Evolutionary conservation across 2,329 filamentous ascomycete species (phyloP).

Genomic region (Penicillium sp.): DNA sequence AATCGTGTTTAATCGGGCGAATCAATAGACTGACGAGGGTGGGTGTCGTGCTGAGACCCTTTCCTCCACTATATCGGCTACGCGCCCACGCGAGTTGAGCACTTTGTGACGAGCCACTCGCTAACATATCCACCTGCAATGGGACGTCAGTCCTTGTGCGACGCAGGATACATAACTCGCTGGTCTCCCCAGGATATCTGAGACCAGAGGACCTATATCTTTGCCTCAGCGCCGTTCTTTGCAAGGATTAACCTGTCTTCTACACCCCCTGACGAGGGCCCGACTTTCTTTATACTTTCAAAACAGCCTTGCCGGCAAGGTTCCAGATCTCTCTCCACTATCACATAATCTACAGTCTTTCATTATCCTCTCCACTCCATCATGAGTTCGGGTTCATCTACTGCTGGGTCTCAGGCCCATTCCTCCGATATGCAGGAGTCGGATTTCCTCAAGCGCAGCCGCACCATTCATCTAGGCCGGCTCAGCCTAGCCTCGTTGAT

Average conservation of each 20-base stretch:
- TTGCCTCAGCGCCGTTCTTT: constrained; percentile 12
- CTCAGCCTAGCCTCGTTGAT: constrained; percentile 35
- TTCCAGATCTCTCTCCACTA: constrained; percentile 2
- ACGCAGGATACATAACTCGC: not conserved
- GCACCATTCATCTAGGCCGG: constrained; percentile 33
- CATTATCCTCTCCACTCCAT: constrained; percentile 2
- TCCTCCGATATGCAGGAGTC: constrained; percentile 37
- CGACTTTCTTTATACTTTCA: constrained; percentile 6
- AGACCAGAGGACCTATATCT: not conserved
- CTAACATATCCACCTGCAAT: not conserved
- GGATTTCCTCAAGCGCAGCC: constrained; percentile 33
- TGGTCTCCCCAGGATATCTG: not conserved
- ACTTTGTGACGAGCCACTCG: constrained; percentile 18
- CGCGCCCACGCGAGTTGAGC: constrained; percentile 7
- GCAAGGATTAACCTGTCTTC: constrained; percentile 8
- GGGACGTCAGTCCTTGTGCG: not conserved
- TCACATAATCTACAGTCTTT: constrained; percentile 2
- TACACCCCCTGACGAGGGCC: constrained; percentile 6
- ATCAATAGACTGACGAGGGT: constrained; percentile 2
- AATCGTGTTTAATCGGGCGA: not conserved
- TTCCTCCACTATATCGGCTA: not conserved
- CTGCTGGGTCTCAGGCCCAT: constrained; percentile 30
- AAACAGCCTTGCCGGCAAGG: constrained; percentile 20
- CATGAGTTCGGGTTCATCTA: constrained; percentile 30
- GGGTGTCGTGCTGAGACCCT: not conserved